Conservation (phyloP, 73 alveolate genomes). For the Paramecium tetraurelia region DNA sequence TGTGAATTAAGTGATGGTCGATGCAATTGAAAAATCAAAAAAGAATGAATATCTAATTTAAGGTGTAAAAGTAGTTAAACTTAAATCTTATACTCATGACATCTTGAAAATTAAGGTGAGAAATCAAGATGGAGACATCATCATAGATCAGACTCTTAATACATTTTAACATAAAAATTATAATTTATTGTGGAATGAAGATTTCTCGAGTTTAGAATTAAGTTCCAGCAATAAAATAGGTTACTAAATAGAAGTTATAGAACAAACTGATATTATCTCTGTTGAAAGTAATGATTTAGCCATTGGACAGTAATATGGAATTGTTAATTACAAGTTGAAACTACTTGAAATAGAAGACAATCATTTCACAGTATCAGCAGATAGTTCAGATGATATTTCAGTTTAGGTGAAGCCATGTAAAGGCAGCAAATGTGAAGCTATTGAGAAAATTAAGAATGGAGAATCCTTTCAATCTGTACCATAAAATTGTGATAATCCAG, state of each 20-base stretch:
- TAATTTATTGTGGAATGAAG: background rate
- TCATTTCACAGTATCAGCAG: background rate
- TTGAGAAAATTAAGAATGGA: background rate
- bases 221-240: background rate
- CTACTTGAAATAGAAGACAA: background rate
- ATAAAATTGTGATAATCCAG: background rate
- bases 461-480: background rate
- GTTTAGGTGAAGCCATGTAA: background rate
- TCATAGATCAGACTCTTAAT: background rate
- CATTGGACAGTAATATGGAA: background rate
- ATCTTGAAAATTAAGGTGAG: background rate
- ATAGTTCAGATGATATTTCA: background rate
- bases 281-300: background rate
- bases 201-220: background rate
- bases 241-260: background rate
- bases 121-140: background rate
- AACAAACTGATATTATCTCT: background rate
- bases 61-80: background rate
- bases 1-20: background rate
- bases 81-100: background rate
- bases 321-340: background rate
- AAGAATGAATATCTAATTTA: background rate
- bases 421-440: background rate
- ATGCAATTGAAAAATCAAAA: background rate
- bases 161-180: background rate